A percentile compares a stretch with the other conserved stretches of the same genome.
Evolutionary conservation across 148 eudicot genomes (phyloP).

Genomic region (Arctostaphylos glauca): DNA sequence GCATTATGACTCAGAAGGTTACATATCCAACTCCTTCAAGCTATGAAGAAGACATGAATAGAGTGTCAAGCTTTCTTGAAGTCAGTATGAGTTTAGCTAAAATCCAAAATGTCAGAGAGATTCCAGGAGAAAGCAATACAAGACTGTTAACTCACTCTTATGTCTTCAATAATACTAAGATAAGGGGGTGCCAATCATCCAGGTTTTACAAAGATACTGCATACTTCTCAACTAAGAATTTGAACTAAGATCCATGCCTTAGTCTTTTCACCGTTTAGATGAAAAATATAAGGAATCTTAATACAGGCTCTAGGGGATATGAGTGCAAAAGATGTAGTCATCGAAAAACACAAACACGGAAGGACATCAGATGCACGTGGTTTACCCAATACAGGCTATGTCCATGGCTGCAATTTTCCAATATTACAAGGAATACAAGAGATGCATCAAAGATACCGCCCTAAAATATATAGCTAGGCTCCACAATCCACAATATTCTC

Average conservation of each 20-base stretch:
- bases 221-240: too few species aligned
- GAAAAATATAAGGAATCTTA: background rate
- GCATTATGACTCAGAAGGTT: background rate
- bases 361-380: background rate
- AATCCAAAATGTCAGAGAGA: background rate
- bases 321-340: background rate
- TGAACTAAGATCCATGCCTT: too few species aligned
- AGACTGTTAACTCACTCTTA: background rate
- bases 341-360: background rate
- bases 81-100: background rate
- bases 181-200: background rate
- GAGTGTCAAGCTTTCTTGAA: background rate
- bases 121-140: background rate
- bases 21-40: background rate
- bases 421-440: background rate
- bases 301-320: background rate
- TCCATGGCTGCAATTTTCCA: background rate
- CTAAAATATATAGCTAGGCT: background rate
- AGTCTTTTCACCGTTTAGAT: too few species aligned
- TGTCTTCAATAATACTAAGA: background rate
- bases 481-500: background rate
- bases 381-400: background rate
- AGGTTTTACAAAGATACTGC: background rate
- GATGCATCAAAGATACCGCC: background rate
- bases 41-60: background rate